Evolutionary conservation across 2,329 filamentous ascomycete species (phyloP), one percentile per base, ranked within the genome.

Genomic region (Cylindrodendrum hubeiense): DNA sequence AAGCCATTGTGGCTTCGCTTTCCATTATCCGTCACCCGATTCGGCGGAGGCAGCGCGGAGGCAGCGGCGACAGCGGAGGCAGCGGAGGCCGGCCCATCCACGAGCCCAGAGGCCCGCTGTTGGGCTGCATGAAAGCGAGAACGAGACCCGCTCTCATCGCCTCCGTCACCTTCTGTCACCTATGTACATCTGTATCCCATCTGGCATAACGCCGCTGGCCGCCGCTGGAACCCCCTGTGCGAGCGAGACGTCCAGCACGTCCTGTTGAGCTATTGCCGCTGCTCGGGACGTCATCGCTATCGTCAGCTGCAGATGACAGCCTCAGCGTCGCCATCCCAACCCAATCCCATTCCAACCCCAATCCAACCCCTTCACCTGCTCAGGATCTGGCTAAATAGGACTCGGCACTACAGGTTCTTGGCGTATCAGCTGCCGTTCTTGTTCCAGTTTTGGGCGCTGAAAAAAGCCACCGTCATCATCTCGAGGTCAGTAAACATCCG

Each of bases 231-330:
- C 19, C 41, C 41, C 21, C 5, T 28, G 24, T n/a, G 41, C 21
- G 21, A 22, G 21, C n/a, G n/a, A n/a, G n/a, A n/a, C n/a, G n/a
- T n/a, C n/a, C n/a, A n/a, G n/a, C n/a, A n/a, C n/a, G n/a, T n/a
- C n/a, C n/a, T n/a, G n/a, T n/a, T n/a, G n/a, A n/a, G n/a, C n/a
- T n/a, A n/a, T n/a, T n/a, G n/a, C n/a, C n/a, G 41, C 54, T 26
- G 54, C 37, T 58, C 41, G 19, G 26, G 24, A 60, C 57, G 57
- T 60, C 57, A 60, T 60, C 49, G 41, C 43, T 33, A 60, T 60
- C 49, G 49, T 60, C 47, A 53, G 47, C 47, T 52, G 37, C 56
- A 9, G 28, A 52, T 30, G 37, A 30, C 15, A 52, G 56, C 56
- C 17, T 60, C 56, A 60, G 56, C 47, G 56, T 46, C 47, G 39